Evolutionary conservation across 2,329 filamentous ascomycete genomes (phyloP), one percentile per base, ranked within the genome.

Genomic region (Volutella citrinella): DNA sequence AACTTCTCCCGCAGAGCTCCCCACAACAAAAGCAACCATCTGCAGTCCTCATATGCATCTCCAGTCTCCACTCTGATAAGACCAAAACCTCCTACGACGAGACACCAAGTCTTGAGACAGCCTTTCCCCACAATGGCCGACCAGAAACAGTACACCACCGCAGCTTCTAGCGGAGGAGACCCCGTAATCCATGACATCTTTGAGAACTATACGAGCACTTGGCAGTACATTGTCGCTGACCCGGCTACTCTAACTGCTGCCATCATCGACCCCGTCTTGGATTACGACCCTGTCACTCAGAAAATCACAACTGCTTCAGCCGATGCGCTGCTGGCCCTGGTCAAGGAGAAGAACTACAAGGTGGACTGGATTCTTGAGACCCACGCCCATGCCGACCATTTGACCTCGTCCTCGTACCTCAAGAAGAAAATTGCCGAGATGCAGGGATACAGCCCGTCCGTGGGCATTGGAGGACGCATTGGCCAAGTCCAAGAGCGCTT

Each of bases 221-320:
- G 72, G 71, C 78, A 82, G 49, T 80, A 80, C 41, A 45, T 82
- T 1, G 69, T 83, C 2, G 72, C 67, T 1, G 77, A 82, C 40
- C 68, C 74, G 0, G 37, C 49, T 0, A 76, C 73, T 0, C 51
- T 46, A 3, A 49, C 48, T 0, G 72, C 76, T 2, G 70, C 67
- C 36, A 74, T 83, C 32, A 80, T 84, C 45, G 80, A 84, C 45
- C 64, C 79, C 0, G 80, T 84, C 0, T 51, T 83, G 4, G 70
- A 82, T 51, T 81, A 69, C 40, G 68, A 79, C 27, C 63, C 65
- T 0, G 32, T 46, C 14, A 62, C 45, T 2, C 50, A 55, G 24
- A 40, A 43, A 3, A 64, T 82, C 38, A 63, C 55, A 6, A 82
- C 78, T 0, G 28, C 46, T 1, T 60, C 70, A 0, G 80, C 80